phyloP scores from a whole-genome alignment of 1,139 yeast genomes.

The Chernovozyma aurita region DNA sequence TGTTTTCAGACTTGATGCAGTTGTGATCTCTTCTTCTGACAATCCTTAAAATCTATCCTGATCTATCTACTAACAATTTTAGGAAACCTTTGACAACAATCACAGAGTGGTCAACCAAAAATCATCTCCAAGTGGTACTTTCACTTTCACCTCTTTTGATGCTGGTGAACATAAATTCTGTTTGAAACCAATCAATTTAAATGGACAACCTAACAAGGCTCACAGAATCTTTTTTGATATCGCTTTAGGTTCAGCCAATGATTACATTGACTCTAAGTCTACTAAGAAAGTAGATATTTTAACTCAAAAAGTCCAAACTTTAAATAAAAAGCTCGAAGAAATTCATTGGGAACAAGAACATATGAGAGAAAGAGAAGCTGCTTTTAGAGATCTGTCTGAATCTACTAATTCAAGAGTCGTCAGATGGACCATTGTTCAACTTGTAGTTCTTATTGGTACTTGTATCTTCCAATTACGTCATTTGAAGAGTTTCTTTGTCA shows the following conservation, averaged over 20 bases:
- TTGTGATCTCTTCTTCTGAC: too few relatives aligned
- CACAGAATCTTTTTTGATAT: slow-evolving; percentile 46
- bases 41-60: too few relatives aligned
- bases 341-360: slow-evolving; percentile 45
- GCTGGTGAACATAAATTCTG: slow-evolving; percentile 49
- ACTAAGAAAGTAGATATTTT: slow-evolving; percentile 41
- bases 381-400: slow-evolving; percentile 46
- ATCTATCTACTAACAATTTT: too few relatives aligned
- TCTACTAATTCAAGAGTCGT: slow-evolving; percentile 43
- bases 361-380: slow-evolving; percentile 45
- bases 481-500: slow-evolving; percentile 48
- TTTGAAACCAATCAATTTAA: slow-evolving; percentile 39
- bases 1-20: too few relatives aligned
- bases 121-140: slow-evolving; percentile 36
- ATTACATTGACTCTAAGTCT: slow-evolving; percentile 45
- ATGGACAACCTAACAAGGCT: slow-evolving; percentile 27
- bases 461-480: slow-evolving; percentile 48
- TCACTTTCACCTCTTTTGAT: slow-evolving; percentile 40
- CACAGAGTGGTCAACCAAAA: slow-evolving; percentile 40
- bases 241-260: slow-evolving; percentile 45
- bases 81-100: slow-evolving; percentile 46
- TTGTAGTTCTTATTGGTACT: slow-evolving; percentile 43
- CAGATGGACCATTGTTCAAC: slow-evolving; percentile 44
- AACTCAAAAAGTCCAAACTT: slow-evolving; percentile 33
- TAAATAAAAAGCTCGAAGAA: slow-evolving; percentile 39